Evolutionary conservation across 1,284 basidiomycete genomes (phyloP).

Genomic region (Apiotrichum montevideense): DNA sequence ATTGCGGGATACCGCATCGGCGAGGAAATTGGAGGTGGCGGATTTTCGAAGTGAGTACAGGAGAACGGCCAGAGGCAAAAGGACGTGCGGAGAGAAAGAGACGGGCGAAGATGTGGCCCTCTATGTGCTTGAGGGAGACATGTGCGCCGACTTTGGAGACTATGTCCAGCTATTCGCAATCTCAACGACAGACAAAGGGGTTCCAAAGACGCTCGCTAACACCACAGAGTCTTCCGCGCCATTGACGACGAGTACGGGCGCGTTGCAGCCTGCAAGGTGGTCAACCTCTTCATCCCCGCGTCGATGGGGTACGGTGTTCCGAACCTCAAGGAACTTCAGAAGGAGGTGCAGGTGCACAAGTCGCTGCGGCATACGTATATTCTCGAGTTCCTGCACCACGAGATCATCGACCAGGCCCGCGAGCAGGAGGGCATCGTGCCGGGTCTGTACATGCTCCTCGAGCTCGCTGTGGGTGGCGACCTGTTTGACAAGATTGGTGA

Average conservation of each 20-base stretch:
- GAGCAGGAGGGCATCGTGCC: constrained; percentile 52
- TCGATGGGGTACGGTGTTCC: constrained; percentile 31
- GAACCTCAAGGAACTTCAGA: constrained; percentile 70
- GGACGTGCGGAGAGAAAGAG: too few relatives aligned
- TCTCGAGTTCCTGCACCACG: constrained; percentile 74
- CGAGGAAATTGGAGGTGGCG: constrained; percentile 73
- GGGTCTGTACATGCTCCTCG: constrained; percentile 86
- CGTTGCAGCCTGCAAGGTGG: constrained; percentile 78
- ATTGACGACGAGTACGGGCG: constrained; percentile 57
- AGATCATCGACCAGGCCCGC: constrained; percentile 64
- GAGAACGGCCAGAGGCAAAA: neutral
- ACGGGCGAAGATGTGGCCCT: too few relatives aligned
- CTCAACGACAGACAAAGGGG: too few relatives aligned
- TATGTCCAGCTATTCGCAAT: too few relatives aligned
- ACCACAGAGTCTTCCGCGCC: constrained; percentile 68
- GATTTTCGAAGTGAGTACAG: constrained; percentile 65
- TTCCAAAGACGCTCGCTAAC: too few relatives aligned
- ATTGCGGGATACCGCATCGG: constrained; percentile 62
- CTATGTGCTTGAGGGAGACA: too few relatives aligned
- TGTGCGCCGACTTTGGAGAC: too few relatives aligned
- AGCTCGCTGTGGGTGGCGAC: constrained; percentile 88
- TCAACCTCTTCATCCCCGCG: constrained; percentile 51
- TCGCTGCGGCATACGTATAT: constrained; percentile 75
- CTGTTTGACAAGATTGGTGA: constrained; percentile 96
- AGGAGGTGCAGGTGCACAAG: constrained; percentile 87